Conservation (phyloP, 768 basidiomycete genomes). For the Guyanaporus albipodus region DNA sequence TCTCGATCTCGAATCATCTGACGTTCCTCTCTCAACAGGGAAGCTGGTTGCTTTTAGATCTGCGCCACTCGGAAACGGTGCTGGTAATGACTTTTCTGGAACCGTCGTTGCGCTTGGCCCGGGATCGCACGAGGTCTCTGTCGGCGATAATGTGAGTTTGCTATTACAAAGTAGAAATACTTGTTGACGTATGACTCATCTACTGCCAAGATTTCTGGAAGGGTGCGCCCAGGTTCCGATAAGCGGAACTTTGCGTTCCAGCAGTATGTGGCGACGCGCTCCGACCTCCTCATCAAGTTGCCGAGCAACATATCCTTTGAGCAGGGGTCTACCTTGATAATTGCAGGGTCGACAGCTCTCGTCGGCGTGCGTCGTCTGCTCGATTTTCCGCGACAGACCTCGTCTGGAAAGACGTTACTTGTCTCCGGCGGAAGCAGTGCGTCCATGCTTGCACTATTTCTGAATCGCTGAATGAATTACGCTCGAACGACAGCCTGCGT, state of each 20-base stretch:
- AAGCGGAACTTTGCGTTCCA: not conserved
- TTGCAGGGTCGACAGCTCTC: not conserved
- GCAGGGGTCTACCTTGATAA: not conserved
- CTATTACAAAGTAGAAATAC: too few species aligned
- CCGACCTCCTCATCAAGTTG: not conserved
- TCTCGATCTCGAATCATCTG: too few species aligned
- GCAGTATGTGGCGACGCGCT: not conserved
- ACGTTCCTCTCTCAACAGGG: not conserved
- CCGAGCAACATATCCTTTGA: not conserved
- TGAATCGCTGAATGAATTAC: too few species aligned
- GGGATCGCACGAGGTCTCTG: not conserved
- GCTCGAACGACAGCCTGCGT: not conserved
- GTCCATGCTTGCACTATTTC: too few species aligned
- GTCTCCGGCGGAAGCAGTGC: not conserved
- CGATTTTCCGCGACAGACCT: not conserved
- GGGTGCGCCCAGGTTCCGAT: not conserved
- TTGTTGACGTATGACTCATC: too few species aligned
- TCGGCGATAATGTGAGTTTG: not conserved
- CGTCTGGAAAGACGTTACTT: not conserved
- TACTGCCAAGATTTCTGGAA: not conserved
- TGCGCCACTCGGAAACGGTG: not conserved
- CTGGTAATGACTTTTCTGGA: not conserved
- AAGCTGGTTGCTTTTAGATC: not conserved
- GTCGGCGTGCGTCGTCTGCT: not conserved
- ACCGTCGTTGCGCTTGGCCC: not conserved